phyloP scores from a whole-genome alignment of 2,329 filamentous ascomycete genomes.

The Xylaria digitata region DNA sequence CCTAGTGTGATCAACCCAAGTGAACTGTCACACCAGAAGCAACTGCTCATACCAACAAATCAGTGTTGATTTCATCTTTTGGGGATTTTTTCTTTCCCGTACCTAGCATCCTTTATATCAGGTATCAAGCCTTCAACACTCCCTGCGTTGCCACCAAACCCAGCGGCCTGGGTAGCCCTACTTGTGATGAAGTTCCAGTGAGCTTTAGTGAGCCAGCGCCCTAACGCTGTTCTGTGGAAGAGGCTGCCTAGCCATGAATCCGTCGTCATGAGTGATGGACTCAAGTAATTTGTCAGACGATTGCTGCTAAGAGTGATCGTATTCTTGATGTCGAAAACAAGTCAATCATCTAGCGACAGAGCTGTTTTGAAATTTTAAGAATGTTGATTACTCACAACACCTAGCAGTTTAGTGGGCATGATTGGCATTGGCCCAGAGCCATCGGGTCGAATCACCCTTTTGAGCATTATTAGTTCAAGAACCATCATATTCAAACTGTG shows the following conservation, averaged over 20 bases:
- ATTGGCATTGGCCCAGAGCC: constrained; percentile 36
- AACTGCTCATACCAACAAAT: background rate
- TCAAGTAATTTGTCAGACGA: constrained; percentile 33
- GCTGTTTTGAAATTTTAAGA: no score
- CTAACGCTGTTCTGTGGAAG: constrained; percentile 24
- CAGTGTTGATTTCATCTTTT: no score
- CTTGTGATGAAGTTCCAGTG: constrained; percentile 4
- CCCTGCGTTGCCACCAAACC: no score
- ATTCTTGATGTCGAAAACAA: no score
- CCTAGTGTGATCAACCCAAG: constrained; percentile 34
- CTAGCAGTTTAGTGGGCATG: constrained; percentile 30
- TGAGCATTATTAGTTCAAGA: no score
- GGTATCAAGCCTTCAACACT: no score
- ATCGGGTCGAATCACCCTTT: constrained; percentile 29
- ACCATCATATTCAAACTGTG: no score
- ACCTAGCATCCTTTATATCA: no score
- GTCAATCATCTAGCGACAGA: no score
- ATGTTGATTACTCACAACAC: background rate
- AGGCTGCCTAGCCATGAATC: constrained; percentile 17
- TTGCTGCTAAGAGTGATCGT: background rate
- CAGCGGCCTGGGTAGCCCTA: no score
- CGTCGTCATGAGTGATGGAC: constrained; percentile 33
- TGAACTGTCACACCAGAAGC: constrained; percentile 32
- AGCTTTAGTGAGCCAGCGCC: constrained; percentile 20
- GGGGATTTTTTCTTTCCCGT: no score